Conservation (phyloP, 768 basidiomycete species). For the Astraeus odoratus region DNA sequence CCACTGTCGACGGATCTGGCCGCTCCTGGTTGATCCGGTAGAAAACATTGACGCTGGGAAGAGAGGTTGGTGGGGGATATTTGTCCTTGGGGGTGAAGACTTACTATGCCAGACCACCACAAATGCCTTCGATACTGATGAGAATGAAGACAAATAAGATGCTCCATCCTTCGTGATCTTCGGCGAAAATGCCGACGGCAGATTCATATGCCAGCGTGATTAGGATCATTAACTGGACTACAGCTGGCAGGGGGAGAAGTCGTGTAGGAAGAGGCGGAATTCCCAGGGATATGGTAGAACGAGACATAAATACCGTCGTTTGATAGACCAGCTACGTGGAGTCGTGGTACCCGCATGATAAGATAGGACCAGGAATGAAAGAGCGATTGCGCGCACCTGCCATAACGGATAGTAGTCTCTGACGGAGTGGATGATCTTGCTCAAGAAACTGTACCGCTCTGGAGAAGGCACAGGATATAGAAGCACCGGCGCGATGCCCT, state of each 20-base stretch:
- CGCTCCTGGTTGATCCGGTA: conserved; percentile 75
- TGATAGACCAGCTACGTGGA: conserved; percentile 67
- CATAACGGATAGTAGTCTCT: conserved; percentile 95
- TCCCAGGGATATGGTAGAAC: conserved; percentile 83
- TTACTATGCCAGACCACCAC: conserved; percentile 89
- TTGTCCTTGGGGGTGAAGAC: conserved; percentile 23
- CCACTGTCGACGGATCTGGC: conserved; percentile 37
- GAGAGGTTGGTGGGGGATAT: conserved; percentile 8
- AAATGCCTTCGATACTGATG: conserved; percentile 84
- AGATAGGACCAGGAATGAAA: conserved; percentile 10
- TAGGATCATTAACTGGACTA: conserved; percentile 64
- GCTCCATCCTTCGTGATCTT: conserved; percentile 36
- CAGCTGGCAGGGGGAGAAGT: conserved; percentile 67
- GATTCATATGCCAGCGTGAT: conserved; percentile 57
- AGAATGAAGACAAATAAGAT: conserved; percentile 66
- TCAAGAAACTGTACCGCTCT: conserved; percentile 53
- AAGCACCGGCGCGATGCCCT: conserved; percentile 88
- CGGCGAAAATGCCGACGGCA: conserved; percentile 57
- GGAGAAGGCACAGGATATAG: conserved; percentile 76
- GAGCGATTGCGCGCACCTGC: conserved; percentile 51
- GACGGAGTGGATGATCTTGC: conserved; percentile 73
- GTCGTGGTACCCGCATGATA: conserved; percentile 1
- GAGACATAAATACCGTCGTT: conserved; percentile 88
- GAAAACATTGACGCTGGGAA: conserved; percentile 76
- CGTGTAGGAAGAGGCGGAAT: conserved; percentile 67